These are phyloP conservation scores for Cladosporium colombiae DNA, from an alignment of 2,329 filamentous ascomycete genomes.

Conservation along the genomic window DNA sequence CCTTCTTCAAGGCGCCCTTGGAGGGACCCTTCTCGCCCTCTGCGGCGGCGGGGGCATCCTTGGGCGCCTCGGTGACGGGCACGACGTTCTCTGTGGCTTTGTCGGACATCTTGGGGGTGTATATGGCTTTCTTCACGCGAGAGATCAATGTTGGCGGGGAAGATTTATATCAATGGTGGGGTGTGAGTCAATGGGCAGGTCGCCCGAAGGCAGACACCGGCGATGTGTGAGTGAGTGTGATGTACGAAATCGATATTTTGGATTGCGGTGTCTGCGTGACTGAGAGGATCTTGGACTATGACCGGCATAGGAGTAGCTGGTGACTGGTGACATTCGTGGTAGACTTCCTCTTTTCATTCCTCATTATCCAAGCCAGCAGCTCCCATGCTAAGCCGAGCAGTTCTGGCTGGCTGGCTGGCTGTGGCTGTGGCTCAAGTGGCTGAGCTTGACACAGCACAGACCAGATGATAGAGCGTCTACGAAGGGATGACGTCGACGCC, in stretches of 20 bases:
- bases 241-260: background rate
- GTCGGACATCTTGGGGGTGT: constrained; percentile 22
- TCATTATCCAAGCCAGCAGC: background rate
- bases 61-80: constrained; percentile 24
- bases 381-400: background rate
- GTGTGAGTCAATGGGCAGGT: constrained; percentile 20
- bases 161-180: constrained; percentile 21
- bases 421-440: background rate
- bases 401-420: too few species aligned
- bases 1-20: constrained; percentile 84
- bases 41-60: constrained; percentile 24
- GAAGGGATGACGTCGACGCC: constrained; percentile 11
- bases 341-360: background rate
- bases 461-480: background rate
- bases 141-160: constrained; percentile 16
- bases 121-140: background rate
- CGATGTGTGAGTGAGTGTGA: background rate
- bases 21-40: constrained; percentile 55
- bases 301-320: background rate
- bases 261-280: background rate
- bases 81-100: constrained; percentile 24
- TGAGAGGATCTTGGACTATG: background rate
- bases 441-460: background rate
- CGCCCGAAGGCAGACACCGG: constrained; percentile 8
- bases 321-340: background rate